Evolutionary conservation across 805 yeast species (phyloP), one percentile per base, ranked within the genome.

Genomic region (Schizosaccharomyces cryophilus): DNA sequence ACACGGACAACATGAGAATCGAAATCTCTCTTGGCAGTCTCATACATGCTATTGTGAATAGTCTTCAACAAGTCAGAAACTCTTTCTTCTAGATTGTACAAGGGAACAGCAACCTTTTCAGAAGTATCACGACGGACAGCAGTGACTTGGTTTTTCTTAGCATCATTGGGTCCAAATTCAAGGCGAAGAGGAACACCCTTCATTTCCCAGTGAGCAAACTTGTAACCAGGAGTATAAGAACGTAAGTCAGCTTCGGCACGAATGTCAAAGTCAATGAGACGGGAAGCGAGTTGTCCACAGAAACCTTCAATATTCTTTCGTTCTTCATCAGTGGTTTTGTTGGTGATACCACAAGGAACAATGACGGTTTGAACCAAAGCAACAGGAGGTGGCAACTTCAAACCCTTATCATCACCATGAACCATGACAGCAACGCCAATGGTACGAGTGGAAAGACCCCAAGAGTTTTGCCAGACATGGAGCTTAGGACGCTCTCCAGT

Each of bases 391-490:
- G 99, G 99, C 67, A 94, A 78, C 59, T 93, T 97, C 67, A 93
- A 78, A 73, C 99, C 99, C 77, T 88, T 90, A 79, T 94, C 89
- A 74, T 93, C 99, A 45, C 96, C 88, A 73, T 93, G 99, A 63
- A 88, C 81, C 99, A 93, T 93, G 63, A 87, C 88, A 97, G 93
- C 93, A 67, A 94, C 99, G 79, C 99, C 99, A 71, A 93, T 89
- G 66, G 85, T 93, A 76, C 99, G 87, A 63, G 99, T 93, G 59
- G 96, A 89, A 67, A 93, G 77, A 75, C 99, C 99, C 99, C 99
- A 93, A 13, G 96, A 89, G 78, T 94, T 93, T 77, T 93, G 99
- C 81, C 83, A 87, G 42, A 93, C 96, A 67, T 76, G 81, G 60
- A 89, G 76, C 75, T 87, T 85, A 69, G 93, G 94, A 19, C 47